Evolutionary conservation across 257 asterid genomes (phyloP), one percentile per base, ranked within the genome.

Genomic region (Penstemon barbatus): DNA sequence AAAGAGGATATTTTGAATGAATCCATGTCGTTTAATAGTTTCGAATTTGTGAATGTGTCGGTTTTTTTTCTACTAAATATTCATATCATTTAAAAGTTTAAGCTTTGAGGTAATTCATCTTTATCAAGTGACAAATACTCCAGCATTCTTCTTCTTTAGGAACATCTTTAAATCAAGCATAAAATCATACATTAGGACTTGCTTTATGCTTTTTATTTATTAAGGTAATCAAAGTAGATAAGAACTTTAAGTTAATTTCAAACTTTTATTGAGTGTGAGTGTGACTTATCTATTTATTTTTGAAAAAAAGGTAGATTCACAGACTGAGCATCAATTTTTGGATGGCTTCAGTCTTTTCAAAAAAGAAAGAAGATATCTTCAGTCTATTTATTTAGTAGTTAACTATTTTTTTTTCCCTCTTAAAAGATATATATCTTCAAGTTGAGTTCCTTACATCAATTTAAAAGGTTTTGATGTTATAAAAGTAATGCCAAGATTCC

Each of bases 401-500:
- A 38, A 52, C 41, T 38, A 33, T 62, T 40, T 57, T 61, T 55
- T 46, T 50, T 45, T 40, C 41, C 50, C 46, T 19, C 43, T 5
- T 41, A 25, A 54, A 66, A 66, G n/a, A 15, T 15, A 15, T 15
- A 19, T 12, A 42, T 36, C 60, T 65, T 66, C 53, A 64, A 59
- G 65, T 51, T 51, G 55, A 39, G 64, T 39, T 19, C 44, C 61
- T 60, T 36, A 6, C 8, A 45, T 63, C 19, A 53, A 71, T 41
- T 33, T n/a, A 49, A 63, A 65, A 61, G 50, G 63, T 50, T 33
- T 63, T 48, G 63, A 25, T 7, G 58, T 40, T 7, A 57, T 18
- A 6, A 60, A 53, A 74, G 56, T 33, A 40, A 45, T 61, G 63
- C 39, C 19, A 71, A 71, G 77, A 76, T 63, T 65, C 78, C 71